Conservation (phyloP, 148 eudicot species). For the Rhododendron ovatum region DNA sequence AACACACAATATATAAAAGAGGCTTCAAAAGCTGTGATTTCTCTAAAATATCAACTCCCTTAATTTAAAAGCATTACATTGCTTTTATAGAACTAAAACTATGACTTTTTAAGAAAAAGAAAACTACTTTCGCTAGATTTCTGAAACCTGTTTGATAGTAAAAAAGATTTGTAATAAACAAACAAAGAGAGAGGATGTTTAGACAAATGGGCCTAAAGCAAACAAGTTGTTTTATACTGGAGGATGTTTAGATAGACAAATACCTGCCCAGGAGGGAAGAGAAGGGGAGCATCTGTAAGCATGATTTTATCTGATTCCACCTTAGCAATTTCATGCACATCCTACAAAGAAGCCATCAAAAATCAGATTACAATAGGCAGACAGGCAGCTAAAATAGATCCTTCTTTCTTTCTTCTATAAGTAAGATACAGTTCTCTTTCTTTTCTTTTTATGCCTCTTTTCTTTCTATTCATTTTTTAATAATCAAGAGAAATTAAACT, state of each 20-base stretch:
- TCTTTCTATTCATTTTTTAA: background rate
- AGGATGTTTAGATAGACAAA: slow-evolving; percentile 3
- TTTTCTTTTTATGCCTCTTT: background rate
- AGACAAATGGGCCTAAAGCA: background rate
- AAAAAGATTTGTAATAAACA: background rate
- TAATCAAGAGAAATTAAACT: background rate
- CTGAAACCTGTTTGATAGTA: background rate
- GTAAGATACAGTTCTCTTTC: background rate
- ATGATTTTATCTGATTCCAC: slow-evolving; percentile 76
- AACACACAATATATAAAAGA: background rate
- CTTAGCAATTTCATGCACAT: slow-evolving; percentile 45
- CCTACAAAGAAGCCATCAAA: slow-evolving; percentile 33
- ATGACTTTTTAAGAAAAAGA: background rate
- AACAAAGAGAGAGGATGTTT: background rate
- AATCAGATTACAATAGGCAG: background rate
- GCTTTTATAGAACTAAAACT: too few species aligned
- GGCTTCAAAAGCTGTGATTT: background rate
- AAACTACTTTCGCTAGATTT: background rate
- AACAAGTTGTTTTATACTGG: background rate
- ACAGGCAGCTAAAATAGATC: background rate
- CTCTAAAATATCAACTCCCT: background rate
- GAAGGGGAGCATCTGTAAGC: slow-evolving; percentile 87
- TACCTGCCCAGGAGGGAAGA: slow-evolving; percentile 98
- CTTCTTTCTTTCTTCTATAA: background rate
- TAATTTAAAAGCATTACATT: too few species aligned